These are phyloP conservation scores for Hymenochaete sp. DNA, from an alignment of 1,284 basidiomycete genomes.

Conservation along the genomic window DNA sequence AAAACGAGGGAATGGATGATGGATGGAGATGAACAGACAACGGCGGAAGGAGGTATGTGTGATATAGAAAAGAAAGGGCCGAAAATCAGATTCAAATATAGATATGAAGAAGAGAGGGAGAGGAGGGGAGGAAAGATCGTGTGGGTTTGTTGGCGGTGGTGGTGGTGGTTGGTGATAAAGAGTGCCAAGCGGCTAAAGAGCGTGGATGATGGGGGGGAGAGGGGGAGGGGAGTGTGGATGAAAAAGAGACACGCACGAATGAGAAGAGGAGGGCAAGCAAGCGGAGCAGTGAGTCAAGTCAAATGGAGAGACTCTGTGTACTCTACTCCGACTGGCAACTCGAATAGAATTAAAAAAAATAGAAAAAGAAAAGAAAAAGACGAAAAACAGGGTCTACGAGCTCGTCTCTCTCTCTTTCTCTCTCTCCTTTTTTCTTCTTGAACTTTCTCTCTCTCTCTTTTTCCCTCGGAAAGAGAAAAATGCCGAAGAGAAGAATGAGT, in stretches of 20 bases:
- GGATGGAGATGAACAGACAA: constrained; percentile 23
- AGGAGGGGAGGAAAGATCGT: constrained; percentile 26
- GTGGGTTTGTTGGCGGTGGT: constrained; percentile 8
- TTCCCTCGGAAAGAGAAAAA: constrained; percentile 5
- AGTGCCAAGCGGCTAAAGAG: constrained; percentile 10
- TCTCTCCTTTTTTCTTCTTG: no score
- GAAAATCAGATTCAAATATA: constrained; percentile 28
- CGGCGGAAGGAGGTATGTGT: constrained; percentile 29
- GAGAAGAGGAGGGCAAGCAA: constrained; percentile 12
- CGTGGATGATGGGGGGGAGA: constrained; percentile 11
- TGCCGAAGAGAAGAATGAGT: background rate
- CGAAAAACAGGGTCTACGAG: no score
- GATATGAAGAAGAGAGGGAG: constrained; percentile 24
- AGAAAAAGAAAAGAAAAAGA: constrained; percentile 5
- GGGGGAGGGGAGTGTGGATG: no score
- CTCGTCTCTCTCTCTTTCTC: no score
- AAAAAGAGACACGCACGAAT: constrained; percentile 19
- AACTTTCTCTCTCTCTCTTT: no score
- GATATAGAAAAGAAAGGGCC: constrained; percentile 28
- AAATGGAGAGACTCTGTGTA: no score
- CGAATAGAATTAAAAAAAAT: constrained; percentile 6
- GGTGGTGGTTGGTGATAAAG: constrained; percentile 1
- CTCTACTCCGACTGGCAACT: no score
- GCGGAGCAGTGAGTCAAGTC: no score
- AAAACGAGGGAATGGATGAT: constrained; percentile 23